These are phyloP conservation scores for Fusarium odoratissimum DNA, from an alignment of 2,329 filamentous ascomycete genomes.

Conservation along the genomic window DNA sequence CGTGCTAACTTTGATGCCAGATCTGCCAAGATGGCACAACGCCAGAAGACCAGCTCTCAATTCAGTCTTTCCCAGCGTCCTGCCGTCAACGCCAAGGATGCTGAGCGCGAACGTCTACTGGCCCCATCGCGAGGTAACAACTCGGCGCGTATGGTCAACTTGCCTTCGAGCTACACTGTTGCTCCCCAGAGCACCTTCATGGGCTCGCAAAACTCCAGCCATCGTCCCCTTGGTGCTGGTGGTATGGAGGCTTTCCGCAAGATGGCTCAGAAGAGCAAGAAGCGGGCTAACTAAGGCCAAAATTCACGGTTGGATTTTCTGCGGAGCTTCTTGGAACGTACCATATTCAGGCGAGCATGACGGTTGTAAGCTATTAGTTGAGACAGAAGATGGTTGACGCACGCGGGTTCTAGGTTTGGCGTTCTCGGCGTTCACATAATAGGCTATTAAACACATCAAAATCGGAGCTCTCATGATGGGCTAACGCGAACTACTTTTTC, in stretches of 20 bases:
- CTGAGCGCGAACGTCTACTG: slow-evolving; percentile 69
- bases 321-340: neutral
- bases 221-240: slow-evolving; percentile 70
- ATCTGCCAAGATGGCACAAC: slow-evolving; percentile 65
- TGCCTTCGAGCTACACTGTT: slow-evolving; percentile 69
- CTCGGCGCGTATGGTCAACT: slow-evolving; percentile 65
- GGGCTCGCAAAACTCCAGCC: slow-evolving; percentile 61
- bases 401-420: slow-evolving; percentile 32
- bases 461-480: slow-evolving; percentile 14
- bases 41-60: slow-evolving; percentile 60
- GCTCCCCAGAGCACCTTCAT: slow-evolving; percentile 72
- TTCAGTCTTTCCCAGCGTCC: slow-evolving; percentile 64
- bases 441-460: slow-evolving; percentile 22
- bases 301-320: neutral
- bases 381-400: slow-evolving; percentile 31
- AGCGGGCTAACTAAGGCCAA: slow-evolving; percentile 47
- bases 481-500: neutral
- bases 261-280: slow-evolving; percentile 74
- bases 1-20: slow-evolving; percentile 50
- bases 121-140: slow-evolving; percentile 67
- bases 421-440: slow-evolving; percentile 39
- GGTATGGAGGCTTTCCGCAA: slow-evolving; percentile 73
- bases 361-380: slow-evolving; percentile 38
- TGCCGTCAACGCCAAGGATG: slow-evolving; percentile 56
- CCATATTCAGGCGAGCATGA: slow-evolving; percentile 1